phyloP scores from a whole-genome alignment of 108 stramenopile species.

The Pelagomonas calceolata region DNA sequence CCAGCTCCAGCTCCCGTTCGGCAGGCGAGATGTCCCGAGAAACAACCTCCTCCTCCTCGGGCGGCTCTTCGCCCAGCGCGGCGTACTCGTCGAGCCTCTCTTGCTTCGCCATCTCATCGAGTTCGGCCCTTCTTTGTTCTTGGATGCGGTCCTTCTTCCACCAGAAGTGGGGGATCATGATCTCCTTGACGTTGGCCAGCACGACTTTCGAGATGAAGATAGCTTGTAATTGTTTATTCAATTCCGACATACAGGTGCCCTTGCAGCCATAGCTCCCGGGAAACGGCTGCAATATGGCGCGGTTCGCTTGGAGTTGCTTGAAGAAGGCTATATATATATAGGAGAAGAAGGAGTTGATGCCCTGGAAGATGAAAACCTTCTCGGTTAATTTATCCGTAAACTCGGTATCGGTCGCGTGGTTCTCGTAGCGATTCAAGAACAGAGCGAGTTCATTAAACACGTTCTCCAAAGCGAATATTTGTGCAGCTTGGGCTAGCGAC shows the following conservation, averaged over 20 bases:
- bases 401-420: constrained; percentile 29
- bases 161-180: constrained; percentile 13
- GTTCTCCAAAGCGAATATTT: constrained; percentile 20
- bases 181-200: constrained; percentile 30
- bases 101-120: neutral
- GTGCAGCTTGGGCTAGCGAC: constrained; percentile 26
- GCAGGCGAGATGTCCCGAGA: neutral
- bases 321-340: constrained; percentile 36
- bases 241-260: constrained; percentile 8
- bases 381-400: constrained; percentile 28
- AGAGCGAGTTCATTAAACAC: constrained; percentile 20
- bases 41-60: neutral
- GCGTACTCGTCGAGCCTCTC: neutral
- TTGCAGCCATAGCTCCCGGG: neutral
- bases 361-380: constrained; percentile 32
- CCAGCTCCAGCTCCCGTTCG: constrained; percentile 14
- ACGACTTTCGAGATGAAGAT: constrained; percentile 17
- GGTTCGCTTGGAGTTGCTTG: constrained; percentile 19
- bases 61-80: neutral
- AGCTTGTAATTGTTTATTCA: constrained; percentile 3
- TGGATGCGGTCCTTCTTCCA: neutral
- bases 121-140: neutral
- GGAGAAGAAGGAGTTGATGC: constrained; percentile 29
- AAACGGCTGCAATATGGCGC: constrained; percentile 11
- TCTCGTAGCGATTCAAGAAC: constrained; percentile 19